These are phyloP conservation scores for Gymnopilus junonius DNA, from an alignment of 768 basidiomycete species.

Conservation along the genomic window DNA sequence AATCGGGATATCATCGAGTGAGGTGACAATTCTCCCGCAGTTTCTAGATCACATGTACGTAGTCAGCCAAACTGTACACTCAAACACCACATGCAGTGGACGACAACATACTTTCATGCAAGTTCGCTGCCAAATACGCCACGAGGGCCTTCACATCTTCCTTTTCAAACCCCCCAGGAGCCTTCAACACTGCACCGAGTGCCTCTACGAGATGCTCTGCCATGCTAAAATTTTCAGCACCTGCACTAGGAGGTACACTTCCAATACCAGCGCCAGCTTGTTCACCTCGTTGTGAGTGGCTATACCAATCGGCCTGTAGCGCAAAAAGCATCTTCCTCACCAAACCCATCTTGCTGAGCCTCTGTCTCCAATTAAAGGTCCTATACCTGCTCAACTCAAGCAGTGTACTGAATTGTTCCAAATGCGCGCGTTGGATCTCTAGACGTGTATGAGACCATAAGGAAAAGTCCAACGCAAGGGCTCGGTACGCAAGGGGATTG, in stretches of 20 bases:
- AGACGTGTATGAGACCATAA: constrained; percentile 75
- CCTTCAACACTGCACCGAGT: constrained; percentile 61
- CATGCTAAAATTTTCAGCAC: constrained; percentile 38
- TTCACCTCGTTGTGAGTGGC: not conserved
- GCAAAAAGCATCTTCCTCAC: constrained; percentile 82
- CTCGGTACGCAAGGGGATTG: constrained; percentile 80
- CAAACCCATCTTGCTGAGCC: constrained; percentile 70
- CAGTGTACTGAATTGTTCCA: constrained; percentile 83
- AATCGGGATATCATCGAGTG: constrained; percentile 60
- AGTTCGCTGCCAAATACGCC: constrained; percentile 82
- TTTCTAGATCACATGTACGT: not conserved
- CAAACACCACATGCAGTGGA: not conserved
- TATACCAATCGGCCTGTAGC: constrained; percentile 80
- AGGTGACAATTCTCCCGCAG: constrained; percentile 48
- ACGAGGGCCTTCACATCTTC: constrained; percentile 88
- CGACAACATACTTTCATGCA: constrained; percentile 60
- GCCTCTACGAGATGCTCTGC: constrained; percentile 58
- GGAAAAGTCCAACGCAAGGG: constrained; percentile 87
- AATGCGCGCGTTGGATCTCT: constrained; percentile 79
- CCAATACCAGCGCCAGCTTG: not conserved
- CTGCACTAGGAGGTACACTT: not conserved
- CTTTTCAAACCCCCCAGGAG: constrained; percentile 59
- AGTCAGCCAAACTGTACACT: not conserved
- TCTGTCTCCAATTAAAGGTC: constrained; percentile 77
- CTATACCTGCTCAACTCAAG: constrained; percentile 73